A percentile compares a stretch with the other conserved stretches of the same genome.
phyloP scores from a whole-genome alignment of 2,329 filamentous ascomycete genomes.

The Fusarium kyushuense region DNA sequence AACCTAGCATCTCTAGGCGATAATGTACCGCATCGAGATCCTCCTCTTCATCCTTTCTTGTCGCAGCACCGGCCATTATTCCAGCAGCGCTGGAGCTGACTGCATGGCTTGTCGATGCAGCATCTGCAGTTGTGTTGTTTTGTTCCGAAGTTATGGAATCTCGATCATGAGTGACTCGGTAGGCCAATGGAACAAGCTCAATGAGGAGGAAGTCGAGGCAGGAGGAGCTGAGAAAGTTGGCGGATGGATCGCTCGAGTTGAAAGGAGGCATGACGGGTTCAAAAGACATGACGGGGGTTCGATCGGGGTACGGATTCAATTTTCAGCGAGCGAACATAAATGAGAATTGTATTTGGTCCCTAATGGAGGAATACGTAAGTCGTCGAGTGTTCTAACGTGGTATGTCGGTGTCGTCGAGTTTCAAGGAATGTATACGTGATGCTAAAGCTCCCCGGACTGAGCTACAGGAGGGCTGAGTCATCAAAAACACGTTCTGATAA shows the following conservation, averaged over 20 bases:
- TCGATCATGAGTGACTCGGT: constrained; percentile 83
- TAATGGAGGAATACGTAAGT: neutral
- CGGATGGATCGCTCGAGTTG: constrained; percentile 78
- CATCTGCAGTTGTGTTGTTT: constrained; percentile 36
- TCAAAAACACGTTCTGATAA: constrained; percentile 17
- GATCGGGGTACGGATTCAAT: neutral
- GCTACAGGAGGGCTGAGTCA: constrained; percentile 22
- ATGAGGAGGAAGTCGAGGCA: constrained; percentile 96
- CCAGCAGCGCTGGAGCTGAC: constrained; percentile 46
- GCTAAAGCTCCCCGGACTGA: constrained; percentile 15
- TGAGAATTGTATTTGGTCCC: neutral
- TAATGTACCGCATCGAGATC: constrained; percentile 87
- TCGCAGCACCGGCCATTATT: constrained; percentile 41
- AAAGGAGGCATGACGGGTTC: constrained; percentile 76
- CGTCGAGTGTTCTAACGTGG: neutral
- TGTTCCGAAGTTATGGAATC: constrained; percentile 60
- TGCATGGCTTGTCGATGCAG: constrained; percentile 39
- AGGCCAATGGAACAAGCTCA: constrained; percentile 94
- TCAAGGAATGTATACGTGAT: constrained; percentile 27
- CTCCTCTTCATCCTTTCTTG: constrained; percentile 76
- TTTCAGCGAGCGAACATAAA: neutral
- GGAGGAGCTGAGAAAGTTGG: constrained; percentile 82
- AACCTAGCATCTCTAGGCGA: constrained; percentile 85
- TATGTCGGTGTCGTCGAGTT: constrained; percentile 15
- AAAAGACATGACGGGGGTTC: constrained; percentile 72